Evolutionary conservation across 345 rosid species (phyloP), one percentile per base, ranked within the genome.

Genomic region (Gossypium bickii): DNA sequence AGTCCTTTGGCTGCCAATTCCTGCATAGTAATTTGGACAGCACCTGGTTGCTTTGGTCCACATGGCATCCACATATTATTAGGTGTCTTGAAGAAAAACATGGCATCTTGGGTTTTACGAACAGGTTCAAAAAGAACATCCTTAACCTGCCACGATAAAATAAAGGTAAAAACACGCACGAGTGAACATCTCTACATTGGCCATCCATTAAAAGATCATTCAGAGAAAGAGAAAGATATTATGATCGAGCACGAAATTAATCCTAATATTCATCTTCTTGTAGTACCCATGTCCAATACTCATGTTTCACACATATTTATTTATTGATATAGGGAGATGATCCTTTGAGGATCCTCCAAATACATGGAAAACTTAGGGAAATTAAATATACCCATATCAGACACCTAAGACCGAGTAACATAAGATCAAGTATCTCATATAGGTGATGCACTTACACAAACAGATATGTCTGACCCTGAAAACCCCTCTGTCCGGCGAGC

Each of bases 81-180:
- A 45, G 89, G 27, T 18, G 88, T 84, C 76, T 87, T 83, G 34
- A 74, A 59, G 67, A 90, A 90, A 76, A 70, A 90, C 92, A 87
- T 90, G 57, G 96, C 96, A 85, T 90, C 96, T 76, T 89, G 96
- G 20, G 93, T 90, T 80, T 90, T 87, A 41, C 96, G 90, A 67
- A 90, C 96, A 27, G 96, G 93, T 79, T 90, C 93, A 76, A 90
- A 90, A 24, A 90, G 89, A 56, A 90, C 96, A 77, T 89, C 96
- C 81, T 87, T 90, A 62, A 90, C 96, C 96, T 90, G 85, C 57
- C 48, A 78, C 15, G 3, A 61, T 38, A 43, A 64, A 41, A 9
- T 11, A 24, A 59, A 22, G 12, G 9, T 13, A 16, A 41, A 24
- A 44, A 15, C n/a, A 29, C 16, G 38, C 43, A 44, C 38, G 18